Evolutionary conservation across 495 filamentous ascomycete species (phyloP).

Genomic region (Tuber calosporum): DNA sequence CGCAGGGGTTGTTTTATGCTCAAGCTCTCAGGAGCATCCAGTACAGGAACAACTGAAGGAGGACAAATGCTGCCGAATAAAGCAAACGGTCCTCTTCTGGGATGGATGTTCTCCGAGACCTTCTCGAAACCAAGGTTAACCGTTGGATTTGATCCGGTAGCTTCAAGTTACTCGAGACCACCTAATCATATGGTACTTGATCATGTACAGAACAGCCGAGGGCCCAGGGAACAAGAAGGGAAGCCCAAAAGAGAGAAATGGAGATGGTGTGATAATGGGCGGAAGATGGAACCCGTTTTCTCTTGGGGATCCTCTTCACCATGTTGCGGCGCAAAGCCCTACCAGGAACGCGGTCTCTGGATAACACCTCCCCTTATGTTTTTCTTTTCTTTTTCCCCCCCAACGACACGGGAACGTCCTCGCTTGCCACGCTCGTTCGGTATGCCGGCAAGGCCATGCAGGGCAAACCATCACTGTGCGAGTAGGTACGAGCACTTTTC

Average conservation of each 20-base stretch:
- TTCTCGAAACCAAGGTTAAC: background rate
- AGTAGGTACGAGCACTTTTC: background rate
- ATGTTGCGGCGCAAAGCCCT: background rate
- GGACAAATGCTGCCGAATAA: background rate
- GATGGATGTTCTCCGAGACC: background rate
- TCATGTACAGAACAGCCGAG: background rate
- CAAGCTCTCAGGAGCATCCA: conserved; percentile 19
- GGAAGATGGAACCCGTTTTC: background rate
- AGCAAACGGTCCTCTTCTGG: background rate
- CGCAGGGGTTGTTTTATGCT: conserved; percentile 36
- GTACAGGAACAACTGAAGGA: background rate
- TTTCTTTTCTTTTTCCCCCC: background rate
- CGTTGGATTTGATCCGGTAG: background rate
- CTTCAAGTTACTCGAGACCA: background rate
- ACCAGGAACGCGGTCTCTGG: background rate
- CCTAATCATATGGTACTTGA: background rate
- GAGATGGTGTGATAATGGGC: background rate
- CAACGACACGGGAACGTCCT: background rate
- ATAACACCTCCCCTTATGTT: background rate
- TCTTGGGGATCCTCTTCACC: background rate
- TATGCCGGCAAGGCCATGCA: background rate
- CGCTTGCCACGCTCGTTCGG: background rate
- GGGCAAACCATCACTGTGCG: conserved; percentile 1
- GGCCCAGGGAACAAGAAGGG: background rate
- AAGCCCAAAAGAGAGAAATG: background rate